Percentiles rank a stretch among this genome's conserved stretches.
phyloP scores from a whole-genome alignment of 192 early-diverging fungal species.

The Rhizophagus sp. region DNA sequence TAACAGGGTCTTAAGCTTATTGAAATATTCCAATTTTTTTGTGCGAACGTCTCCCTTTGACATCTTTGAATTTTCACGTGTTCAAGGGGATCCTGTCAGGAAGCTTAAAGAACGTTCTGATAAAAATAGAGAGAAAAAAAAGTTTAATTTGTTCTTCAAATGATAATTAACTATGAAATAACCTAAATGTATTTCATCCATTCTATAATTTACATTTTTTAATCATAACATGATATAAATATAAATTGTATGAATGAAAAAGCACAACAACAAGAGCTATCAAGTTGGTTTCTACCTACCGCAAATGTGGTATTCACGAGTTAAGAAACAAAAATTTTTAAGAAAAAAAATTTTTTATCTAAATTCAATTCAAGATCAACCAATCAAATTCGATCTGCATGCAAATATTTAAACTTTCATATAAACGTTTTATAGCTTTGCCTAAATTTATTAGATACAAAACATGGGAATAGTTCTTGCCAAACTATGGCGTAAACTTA shows the following conservation, averaged over 20 bases:
- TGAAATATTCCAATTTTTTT: constrained; percentile 97
- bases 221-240: no score
- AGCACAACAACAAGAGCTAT: no score
- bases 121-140: background rate
- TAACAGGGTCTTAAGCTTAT: constrained; percentile 86
- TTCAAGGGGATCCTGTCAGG: constrained; percentile 61
- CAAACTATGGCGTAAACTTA: constrained; percentile 59
- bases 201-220: no score
- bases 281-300: no score
- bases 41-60: constrained; percentile 93
- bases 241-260: no score
- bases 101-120: constrained; percentile 32
- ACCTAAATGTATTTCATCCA: no score
- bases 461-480: constrained; percentile 61
- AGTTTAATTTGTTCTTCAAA: no score
- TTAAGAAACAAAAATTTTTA: no score
- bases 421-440: background rate
- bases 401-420: background rate
- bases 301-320: no score
- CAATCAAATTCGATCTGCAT: constrained; percentile 8
- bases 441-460: background rate
- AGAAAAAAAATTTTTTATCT: background rate
- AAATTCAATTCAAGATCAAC: background rate
- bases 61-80: constrained; percentile 68
- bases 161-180: no score